Evolutionary conservation across 306 rosid species (phyloP).

Genomic region (Comarum palustre): DNA sequence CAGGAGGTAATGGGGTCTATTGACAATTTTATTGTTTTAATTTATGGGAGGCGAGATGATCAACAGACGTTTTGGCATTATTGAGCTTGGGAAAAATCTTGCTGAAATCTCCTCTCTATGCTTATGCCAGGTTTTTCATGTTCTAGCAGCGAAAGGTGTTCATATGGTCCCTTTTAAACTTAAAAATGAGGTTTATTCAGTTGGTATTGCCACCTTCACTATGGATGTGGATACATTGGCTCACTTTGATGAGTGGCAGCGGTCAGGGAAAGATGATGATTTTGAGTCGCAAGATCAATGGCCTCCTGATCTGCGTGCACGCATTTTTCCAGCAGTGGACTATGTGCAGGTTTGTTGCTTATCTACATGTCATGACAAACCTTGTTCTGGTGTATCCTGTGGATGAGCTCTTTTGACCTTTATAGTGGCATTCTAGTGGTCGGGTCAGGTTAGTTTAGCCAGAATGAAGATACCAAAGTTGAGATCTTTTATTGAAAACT

Average conservation of each 20-base stretch:
- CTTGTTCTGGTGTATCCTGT: background rate
- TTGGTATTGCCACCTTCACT: constrained; percentile 47
- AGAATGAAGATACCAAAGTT: background rate
- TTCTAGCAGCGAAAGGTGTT: constrained; percentile 64
- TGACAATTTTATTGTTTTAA: background rate
- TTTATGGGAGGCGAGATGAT: background rate
- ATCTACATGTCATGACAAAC: background rate
- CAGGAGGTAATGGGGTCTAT: constrained; percentile 53
- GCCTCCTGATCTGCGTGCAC: constrained; percentile 63
- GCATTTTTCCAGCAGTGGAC: constrained; percentile 59
- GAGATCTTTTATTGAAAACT: background rate
- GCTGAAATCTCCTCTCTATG: constrained; percentile 5
- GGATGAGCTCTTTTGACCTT: background rate
- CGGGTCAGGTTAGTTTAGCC: background rate
- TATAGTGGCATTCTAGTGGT: background rate
- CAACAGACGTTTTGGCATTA: background rate
- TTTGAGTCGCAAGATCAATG: constrained; percentile 85
- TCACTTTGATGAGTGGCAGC: constrained; percentile 81
- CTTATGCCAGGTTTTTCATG: constrained; percentile 46
- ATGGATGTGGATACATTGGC: constrained; percentile 84
- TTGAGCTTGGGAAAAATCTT: background rate
- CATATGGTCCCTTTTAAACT: constrained; percentile 68
- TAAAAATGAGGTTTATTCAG: constrained; percentile 55
- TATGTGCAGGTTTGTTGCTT: constrained; percentile 52
- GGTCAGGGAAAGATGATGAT: constrained; percentile 49